Conservation (phyloP, 78 protist genomes). For the Dictyostelium firmibasis region DNA sequence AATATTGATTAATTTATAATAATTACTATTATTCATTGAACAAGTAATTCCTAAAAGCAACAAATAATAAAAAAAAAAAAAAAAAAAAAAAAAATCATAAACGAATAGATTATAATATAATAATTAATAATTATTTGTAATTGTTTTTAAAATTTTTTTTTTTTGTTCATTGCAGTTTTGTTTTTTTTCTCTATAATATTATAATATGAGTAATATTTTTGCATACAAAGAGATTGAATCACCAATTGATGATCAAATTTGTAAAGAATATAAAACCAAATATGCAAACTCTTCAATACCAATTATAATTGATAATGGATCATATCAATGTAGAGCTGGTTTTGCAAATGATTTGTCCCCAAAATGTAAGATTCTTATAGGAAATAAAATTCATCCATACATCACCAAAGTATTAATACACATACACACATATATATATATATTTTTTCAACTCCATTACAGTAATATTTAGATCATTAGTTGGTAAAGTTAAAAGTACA, state of each 20-base stretch:
- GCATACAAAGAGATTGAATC: conserved; percentile 52
- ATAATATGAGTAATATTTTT: not conserved
- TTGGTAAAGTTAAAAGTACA: conserved; percentile 62
- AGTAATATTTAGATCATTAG: conserved; percentile 68
- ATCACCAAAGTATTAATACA: too few species aligned
- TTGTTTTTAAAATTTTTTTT: not conserved
- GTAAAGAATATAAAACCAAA: conserved; percentile 6
- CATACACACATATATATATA: too few species aligned
- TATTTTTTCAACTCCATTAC: too few species aligned
- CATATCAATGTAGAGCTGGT: conserved; percentile 73
- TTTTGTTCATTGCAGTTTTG: not conserved
- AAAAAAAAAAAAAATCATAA: not conserved
- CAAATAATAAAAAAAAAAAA: too few species aligned
- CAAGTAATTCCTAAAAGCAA: not conserved
- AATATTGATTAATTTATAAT: too few species aligned
- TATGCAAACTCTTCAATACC: conserved; percentile 33
- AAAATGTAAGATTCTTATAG: conserved; percentile 22
- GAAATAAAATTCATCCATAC: too few species aligned
- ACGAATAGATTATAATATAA: not conserved
- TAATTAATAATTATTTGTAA: not conserved
- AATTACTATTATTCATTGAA: too few species aligned
- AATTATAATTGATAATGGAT: conserved; percentile 67
- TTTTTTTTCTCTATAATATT: not conserved
- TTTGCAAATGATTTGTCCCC: conserved; percentile 44
- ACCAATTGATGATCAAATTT: conserved; percentile 44